Evolutionary conservation across 2,329 filamentous ascomycete genomes (phyloP).

Genomic region (Simplicillium aogashimaense): DNA sequence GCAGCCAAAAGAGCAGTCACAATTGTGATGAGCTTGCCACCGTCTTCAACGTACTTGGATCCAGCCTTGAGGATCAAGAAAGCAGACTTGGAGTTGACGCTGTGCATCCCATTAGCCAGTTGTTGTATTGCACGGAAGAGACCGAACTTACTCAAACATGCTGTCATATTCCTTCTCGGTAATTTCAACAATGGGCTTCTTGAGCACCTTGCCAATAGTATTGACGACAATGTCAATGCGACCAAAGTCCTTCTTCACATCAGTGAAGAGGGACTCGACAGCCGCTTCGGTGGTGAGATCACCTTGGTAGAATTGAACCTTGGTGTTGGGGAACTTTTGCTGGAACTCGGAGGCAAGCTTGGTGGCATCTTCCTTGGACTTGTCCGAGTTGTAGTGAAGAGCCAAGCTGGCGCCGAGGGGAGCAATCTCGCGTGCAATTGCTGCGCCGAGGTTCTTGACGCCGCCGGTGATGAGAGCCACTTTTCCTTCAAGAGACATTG

Average conservation of each 20-base stretch:
- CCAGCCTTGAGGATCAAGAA: constrained; percentile 35
- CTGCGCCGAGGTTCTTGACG: constrained; percentile 50
- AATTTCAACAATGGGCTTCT: constrained; percentile 33
- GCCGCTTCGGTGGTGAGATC: constrained; percentile 29
- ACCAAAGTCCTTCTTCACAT: constrained; percentile 28
- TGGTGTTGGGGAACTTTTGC: constrained; percentile 17
- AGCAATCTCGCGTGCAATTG: constrained; percentile 47
- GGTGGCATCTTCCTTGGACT: constrained; percentile 23
- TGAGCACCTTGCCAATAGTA: constrained; percentile 37
- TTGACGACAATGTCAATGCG: constrained; percentile 39
- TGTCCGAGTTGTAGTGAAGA: constrained; percentile 42
- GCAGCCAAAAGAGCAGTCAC: constrained; percentile 33
- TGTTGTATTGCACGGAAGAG: not conserved
- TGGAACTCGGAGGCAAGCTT: constrained; percentile 26
- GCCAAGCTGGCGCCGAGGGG: constrained; percentile 45
- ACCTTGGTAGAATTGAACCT: constrained; percentile 29
- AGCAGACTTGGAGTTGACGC: constrained; percentile 33
- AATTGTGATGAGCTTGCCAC: constrained; percentile 36
- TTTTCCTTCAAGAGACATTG: constrained; percentile 27
- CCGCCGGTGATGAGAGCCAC: constrained; percentile 42
- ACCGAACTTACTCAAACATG: constrained; percentile 30
- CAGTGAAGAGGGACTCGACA: constrained; percentile 29
- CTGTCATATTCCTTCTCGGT: constrained; percentile 33
- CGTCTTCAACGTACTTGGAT: constrained; percentile 28
- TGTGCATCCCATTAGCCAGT: constrained; percentile 6